Base-by-base conservation (phyloP, 2,329 filamentous ascomycete species). In the Hypoxylon sp. region DNA sequence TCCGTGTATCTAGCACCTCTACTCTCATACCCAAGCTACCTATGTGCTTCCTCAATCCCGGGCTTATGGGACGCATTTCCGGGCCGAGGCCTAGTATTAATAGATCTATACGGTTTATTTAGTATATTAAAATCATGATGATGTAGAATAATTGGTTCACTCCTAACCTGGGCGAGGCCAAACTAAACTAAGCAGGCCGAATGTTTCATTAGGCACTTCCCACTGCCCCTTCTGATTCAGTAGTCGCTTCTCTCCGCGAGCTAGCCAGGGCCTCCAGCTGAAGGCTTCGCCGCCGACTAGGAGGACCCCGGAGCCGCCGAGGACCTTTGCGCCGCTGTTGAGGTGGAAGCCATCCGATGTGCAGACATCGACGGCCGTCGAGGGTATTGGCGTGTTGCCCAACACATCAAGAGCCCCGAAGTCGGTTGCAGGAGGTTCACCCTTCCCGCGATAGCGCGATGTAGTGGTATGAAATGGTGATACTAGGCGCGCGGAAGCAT, bases 1-100 rank as follows among this genome's bases (percentile, higher is more conserved):
- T 98, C 69, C 93, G 86, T 32, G 96, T 98, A 81, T 98, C 96
- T 76, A 95, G 87, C 2, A 98, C 86, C 76, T 99, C 96, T 4
- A 98, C 85, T 63, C 93, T 86, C 73, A 98, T 92, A 0, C 96
- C 96, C 45, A 98, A 80, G 30, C 87, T 86, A 68, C 90, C 91
- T 62, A 99, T 89, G 73, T 89, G 85, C 64, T 85, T 85, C 73
- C 91, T 89, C 46, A 93, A 93, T 72, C 89, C 85, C 0, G 92
- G 92, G 61, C 91, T 93, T 6, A 98, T 80, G 0, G 94, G 94
- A 53, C 90, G 82, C 55, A 96, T 93, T 19, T 86, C 85, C 19
- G 87, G 88, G 0, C 96, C 96, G 3, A 96, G 87, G 1, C 96
- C 96, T n/a, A 99, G 82, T 60, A 99, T 92, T 43, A 99, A 82